These are phyloP conservation scores for Raphanus sativus DNA, from an alignment of 345 rosid genomes.

Conservation along the genomic window DNA sequence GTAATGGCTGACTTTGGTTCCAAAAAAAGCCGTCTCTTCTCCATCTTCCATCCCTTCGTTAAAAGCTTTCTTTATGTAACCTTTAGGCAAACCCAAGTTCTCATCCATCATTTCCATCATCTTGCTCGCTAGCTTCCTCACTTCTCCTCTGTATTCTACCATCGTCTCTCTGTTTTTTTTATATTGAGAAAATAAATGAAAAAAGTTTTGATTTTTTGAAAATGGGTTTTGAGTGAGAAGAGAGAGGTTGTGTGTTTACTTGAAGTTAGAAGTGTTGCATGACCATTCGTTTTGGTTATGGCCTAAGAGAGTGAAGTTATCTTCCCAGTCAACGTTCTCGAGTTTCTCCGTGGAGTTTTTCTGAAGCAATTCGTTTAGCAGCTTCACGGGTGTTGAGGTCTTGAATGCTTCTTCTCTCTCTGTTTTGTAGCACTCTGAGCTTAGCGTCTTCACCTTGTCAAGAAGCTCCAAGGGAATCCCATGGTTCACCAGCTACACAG, in stretches of 20 bases:
- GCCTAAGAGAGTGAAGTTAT: slow-evolving; percentile 63
- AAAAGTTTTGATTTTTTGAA: background rate
- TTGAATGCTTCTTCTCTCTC: slow-evolving; percentile 77
- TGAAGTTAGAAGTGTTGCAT: slow-evolving; percentile 53
- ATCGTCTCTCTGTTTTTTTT: slow-evolving; percentile 60
- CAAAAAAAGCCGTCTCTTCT: slow-evolving; percentile 59
- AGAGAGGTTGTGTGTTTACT: slow-evolving; percentile 42
- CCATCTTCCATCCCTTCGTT: slow-evolving; percentile 48
- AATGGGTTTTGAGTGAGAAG: background rate
- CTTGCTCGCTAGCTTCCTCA: slow-evolving; percentile 66
- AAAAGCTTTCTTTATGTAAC: slow-evolving; percentile 65
- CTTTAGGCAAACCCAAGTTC: slow-evolving; percentile 68
- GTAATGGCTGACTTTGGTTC: slow-evolving; percentile 88
- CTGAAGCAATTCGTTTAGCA: slow-evolving; percentile 45
- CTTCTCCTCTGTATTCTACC: slow-evolving; percentile 66
- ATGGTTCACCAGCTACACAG: slow-evolving; percentile 69
- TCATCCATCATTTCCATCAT: slow-evolving; percentile 89
- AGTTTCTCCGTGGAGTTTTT: slow-evolving; percentile 47
- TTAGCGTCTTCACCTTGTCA: slow-evolving; percentile 67
- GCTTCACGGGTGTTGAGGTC: slow-evolving; percentile 49
- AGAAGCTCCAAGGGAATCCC: slow-evolving; percentile 71
- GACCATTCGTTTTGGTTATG: slow-evolving; percentile 62
- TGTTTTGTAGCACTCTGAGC: slow-evolving; percentile 52
- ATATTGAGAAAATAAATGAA: background rate
- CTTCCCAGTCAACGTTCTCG: slow-evolving; percentile 84